These are phyloP conservation scores for Setaria italica DNA, from an alignment of 202 grass and related monocot genomes.

Conservation along the genomic window DNA sequence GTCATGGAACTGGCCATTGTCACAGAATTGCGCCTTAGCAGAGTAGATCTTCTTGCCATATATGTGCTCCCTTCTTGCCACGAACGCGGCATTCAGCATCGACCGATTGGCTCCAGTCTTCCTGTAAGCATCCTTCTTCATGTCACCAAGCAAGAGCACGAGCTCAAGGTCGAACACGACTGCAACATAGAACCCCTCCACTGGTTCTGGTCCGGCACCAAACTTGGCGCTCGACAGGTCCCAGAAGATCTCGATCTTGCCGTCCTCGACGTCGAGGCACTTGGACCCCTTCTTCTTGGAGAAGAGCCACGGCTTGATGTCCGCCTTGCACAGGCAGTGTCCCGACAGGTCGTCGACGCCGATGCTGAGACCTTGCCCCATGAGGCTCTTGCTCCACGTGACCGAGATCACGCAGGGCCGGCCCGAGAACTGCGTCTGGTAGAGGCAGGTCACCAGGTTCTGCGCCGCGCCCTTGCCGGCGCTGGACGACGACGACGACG, in stretches of 20 bases:
- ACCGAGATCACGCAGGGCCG: constrained; percentile 65
- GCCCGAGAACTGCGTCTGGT: constrained; percentile 63
- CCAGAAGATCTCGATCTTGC: constrained; percentile 78
- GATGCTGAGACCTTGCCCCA: constrained; percentile 82
- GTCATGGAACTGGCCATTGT: constrained; percentile 68
- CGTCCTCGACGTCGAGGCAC: constrained; percentile 62
- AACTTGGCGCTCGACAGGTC: constrained; percentile 70
- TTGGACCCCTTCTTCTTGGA: constrained; percentile 77
- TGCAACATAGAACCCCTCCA: constrained; percentile 66
- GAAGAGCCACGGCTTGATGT: constrained; percentile 79
- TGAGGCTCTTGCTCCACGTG: constrained; percentile 75
- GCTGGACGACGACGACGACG: constrained; percentile 51
- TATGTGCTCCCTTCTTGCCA: constrained; percentile 70
- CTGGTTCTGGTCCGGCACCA: constrained; percentile 52
- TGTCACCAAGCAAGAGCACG: constrained; percentile 66
- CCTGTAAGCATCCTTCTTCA: constrained; percentile 68
- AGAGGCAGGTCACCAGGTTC: constrained; percentile 76
- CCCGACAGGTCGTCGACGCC: constrained; percentile 69
- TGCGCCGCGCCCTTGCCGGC: constrained; percentile 54
- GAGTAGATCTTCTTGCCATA: constrained; percentile 71
- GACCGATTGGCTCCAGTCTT: constrained; percentile 57
- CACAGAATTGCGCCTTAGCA: constrained; percentile 65
- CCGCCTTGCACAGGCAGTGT: constrained; percentile 65
- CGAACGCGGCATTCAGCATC: constrained; percentile 52
- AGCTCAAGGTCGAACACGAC: constrained; percentile 70